These are phyloP conservation scores for Helminthosporium solani DNA, from an alignment of 2,329 filamentous ascomycete genomes.

Conservation along the genomic window DNA sequence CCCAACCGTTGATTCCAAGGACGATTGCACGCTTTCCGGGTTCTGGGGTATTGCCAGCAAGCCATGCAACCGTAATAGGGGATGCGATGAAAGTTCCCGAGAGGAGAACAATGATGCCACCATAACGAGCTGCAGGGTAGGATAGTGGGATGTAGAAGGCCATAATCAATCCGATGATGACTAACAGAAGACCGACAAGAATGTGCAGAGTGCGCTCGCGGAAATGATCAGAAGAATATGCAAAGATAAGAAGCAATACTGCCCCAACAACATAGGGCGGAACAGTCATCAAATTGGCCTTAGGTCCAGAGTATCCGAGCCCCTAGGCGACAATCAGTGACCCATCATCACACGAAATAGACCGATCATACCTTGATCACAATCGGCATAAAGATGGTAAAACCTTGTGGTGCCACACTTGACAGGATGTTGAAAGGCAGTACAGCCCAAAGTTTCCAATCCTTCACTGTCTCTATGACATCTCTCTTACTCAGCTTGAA, in stretches of 20 bases:
- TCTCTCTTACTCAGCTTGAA: slow-evolving; percentile 18
- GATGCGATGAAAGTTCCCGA: slow-evolving; percentile 25
- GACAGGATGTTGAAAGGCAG: slow-evolving; percentile 46
- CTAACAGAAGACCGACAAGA: slow-evolving; percentile 46
- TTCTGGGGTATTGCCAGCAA: slow-evolving; percentile 23
- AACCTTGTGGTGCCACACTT: slow-evolving; percentile 40
- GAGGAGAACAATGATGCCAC: slow-evolving; percentile 23
- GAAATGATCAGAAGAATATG: slow-evolving; percentile 48
- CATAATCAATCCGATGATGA: slow-evolving; percentile 36
- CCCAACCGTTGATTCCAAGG: slow-evolving; percentile 23
- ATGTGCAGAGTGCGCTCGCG: slow-evolving; percentile 51
- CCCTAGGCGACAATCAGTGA: slow-evolving; percentile 41
- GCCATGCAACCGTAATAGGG: slow-evolving; percentile 26
- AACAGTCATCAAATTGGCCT: slow-evolving; percentile 51
- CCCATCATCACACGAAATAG: slow-evolving; percentile 46
- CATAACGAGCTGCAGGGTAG: slow-evolving; percentile 14
- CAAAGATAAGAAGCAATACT: slow-evolving; percentile 47
- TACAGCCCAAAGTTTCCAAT: slow-evolving; percentile 27
- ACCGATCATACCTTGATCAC: slow-evolving; percentile 48
- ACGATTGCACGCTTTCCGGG: slow-evolving; percentile 20
- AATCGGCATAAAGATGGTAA: slow-evolving; percentile 50
- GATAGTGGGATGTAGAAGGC: slow-evolving; percentile 12
- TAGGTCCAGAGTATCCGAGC: slow-evolving; percentile 46
- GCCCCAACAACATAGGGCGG: slow-evolving; percentile 52
- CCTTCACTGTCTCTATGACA: slow-evolving; percentile 15